phyloP scores from a whole-genome alignment of 176 grass and related monocot species.

The Oryza punctata region DNA sequence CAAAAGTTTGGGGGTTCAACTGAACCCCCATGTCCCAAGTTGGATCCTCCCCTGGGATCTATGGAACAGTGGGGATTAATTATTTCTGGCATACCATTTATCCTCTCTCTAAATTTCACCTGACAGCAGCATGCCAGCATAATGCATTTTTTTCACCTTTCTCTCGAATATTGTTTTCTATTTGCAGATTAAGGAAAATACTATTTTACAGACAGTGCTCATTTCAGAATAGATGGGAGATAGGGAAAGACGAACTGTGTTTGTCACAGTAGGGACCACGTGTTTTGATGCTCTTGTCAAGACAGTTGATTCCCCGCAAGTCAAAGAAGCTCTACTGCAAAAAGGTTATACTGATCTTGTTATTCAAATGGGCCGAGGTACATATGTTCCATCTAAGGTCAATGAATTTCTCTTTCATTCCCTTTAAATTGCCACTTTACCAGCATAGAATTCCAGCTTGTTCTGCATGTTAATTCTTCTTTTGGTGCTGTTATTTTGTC shows the following conservation, averaged over 20 bases:
- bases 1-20: too few relatives aligned
- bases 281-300: conserved; percentile 65
- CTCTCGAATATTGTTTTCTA: not conserved
- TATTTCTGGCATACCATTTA: not conserved
- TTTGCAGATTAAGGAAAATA: not conserved
- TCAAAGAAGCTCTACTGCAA: conserved; percentile 52
- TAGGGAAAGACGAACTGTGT: conserved; percentile 38
- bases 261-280: conserved; percentile 75
- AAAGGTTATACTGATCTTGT: conserved; percentile 61
- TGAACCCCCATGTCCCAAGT: too few relatives aligned
- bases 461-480: not conserved
- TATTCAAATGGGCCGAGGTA: conserved; percentile 68
- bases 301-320: conserved; percentile 46
- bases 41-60: too few relatives aligned
- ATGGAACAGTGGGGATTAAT: not conserved
- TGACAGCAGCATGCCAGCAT: not conserved
- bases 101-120: not conserved
- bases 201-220: not conserved
- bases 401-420: not conserved
- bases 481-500: not conserved
- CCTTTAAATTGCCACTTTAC: not conserved
- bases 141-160: not conserved
- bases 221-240: conserved; percentile 12
- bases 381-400: conserved; percentile 65
- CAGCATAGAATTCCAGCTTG: conserved; percentile 6